A percentile compares a stretch with the other conserved stretches of the same genome.
Conservation (phyloP, 2,329 filamentous ascomycete genomes). For the Stachybotrys echinatus region DNA sequence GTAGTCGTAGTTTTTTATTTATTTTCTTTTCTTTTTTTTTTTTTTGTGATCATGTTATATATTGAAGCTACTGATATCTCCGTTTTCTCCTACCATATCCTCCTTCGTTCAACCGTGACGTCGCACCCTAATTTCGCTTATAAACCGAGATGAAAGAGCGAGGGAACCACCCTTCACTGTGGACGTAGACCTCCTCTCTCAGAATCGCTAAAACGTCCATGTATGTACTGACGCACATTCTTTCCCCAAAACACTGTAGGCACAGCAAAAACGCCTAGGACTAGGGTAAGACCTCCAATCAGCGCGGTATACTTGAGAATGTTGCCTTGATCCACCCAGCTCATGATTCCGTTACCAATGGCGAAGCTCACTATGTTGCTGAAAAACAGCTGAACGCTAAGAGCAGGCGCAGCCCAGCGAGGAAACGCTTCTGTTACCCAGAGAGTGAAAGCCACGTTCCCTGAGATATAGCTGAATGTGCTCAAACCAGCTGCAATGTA, state of each 20-base stretch:
- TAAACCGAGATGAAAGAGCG: too few species aligned
- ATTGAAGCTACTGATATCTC: too few species aligned
- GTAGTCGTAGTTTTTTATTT: too few species aligned
- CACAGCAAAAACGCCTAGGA: constrained; percentile 8
- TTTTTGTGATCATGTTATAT: too few species aligned
- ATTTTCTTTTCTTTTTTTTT: too few species aligned
- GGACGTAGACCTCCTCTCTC: constrained; percentile 11
- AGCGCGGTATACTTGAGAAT: too few species aligned
- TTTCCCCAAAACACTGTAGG: constrained; percentile 13
- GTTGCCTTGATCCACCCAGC: background rate
- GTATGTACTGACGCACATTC: constrained; percentile 11
- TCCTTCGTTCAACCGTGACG: too few species aligned
- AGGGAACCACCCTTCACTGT: too few species aligned
- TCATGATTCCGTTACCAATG: background rate
- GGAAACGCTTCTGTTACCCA: constrained; percentile 1
- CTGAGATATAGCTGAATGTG: constrained; percentile 1
- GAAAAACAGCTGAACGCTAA: background rate
- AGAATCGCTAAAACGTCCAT: constrained; percentile 12
- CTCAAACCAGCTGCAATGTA: background rate
- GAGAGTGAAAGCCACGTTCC: background rate
- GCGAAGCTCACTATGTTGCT: background rate
- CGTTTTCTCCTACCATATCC: too few species aligned
- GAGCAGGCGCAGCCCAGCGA: background rate
- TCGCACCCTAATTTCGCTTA: too few species aligned
- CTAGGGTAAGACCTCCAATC: too few species aligned